Base-by-base conservation (phyloP, 257 asterid species). In the Phtheirospermum japonicum region DNA sequence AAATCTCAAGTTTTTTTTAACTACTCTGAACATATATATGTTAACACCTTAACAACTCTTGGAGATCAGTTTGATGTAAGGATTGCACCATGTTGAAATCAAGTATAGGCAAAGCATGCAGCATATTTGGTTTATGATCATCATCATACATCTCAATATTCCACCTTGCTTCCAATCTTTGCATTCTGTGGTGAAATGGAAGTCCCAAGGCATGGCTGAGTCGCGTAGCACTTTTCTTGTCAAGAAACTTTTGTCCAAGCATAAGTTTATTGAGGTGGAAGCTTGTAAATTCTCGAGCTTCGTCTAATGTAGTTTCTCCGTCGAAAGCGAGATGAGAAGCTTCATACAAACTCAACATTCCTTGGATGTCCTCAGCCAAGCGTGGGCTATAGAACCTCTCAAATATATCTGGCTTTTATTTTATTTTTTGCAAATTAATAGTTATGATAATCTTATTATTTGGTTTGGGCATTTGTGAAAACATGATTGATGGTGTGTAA, bases 61-160 rank as follows among this genome's bases (percentile, higher is more conserved):
- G 73, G 14, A 76, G 76, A 23, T 72, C 78, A 10, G 7, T 52
- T 61, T 69, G 73, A 30, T 48, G 26, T 4, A 28, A 17, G 6
- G 60, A 40, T 53, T 76, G 78, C 45, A 73, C 76, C 73, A 49
- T 60, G 65, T 68, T 68, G 62, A 68, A 68, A 50, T 68, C 67
- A 13, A 30, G 16, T 31, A 36, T 17, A 2, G 67, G 61, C 61
- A 68, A 68, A 20, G 23, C 49, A 37, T 37, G 73, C 46, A 68
- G 39, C 17, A 59, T 0, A 16, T 68, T 56, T 9, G 11, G 7
- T n/a, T 16, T 28, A n/a, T n/a, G n/a, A n/a, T n/a, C n/a, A 4
- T 31, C 18, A 31, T 59, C 72, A 33, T 58, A 59, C 43, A 49
- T 58, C 36, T 68, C 73, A 50, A 68, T 68, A 19, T 50, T 68